phyloP scores from a whole-genome alignment of 2,329 filamentous ascomycete genomes.

The Myriosclerotinia scirpicola region DNA sequence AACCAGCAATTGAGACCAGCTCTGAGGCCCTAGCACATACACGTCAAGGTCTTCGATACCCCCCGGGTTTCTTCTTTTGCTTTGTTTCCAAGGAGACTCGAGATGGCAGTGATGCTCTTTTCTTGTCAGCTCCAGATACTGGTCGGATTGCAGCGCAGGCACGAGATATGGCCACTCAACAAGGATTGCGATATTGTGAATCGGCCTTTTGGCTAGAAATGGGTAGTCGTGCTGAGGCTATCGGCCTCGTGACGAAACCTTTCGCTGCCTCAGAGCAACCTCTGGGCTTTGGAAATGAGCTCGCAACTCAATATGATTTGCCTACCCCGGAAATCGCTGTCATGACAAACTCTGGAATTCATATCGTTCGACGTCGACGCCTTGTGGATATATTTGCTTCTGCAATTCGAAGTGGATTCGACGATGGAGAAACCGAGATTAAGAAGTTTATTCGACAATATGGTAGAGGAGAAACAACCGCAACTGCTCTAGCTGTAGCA shows the following conservation, averaged over 20 bases:
- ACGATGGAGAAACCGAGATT: slow-evolving; percentile 79
- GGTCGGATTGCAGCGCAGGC: slow-evolving; percentile 69
- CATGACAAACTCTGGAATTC: slow-evolving; percentile 86
- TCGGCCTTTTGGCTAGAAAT: slow-evolving; percentile 78
- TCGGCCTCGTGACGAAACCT: slow-evolving; percentile 72
- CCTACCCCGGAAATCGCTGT: slow-evolving; percentile 81
- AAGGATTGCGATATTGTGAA: slow-evolving; percentile 61
- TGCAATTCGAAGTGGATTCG: slow-evolving; percentile 70
- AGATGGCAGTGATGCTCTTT: slow-evolving; percentile 66
- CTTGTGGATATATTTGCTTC: slow-evolving; percentile 91
- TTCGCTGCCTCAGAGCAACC: slow-evolving; percentile 69
- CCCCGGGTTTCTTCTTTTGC: slow-evolving; percentile 89
- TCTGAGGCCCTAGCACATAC: slow-evolving; percentile 52
- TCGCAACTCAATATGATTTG: slow-evolving; percentile 93
- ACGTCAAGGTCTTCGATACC: slow-evolving; percentile 60
- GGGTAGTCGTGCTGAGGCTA: slow-evolving; percentile 70
- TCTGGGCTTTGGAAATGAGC: slow-evolving; percentile 86
- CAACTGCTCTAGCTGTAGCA: slow-evolving; percentile 88
- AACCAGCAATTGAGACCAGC: slow-evolving; percentile 40
- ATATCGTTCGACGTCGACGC: slow-evolving; percentile 78
- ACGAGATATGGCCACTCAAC: slow-evolving; percentile 42
- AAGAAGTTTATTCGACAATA: slow-evolving; percentile 83
- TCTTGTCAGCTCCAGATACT: slow-evolving; percentile 84
- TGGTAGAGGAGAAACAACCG: slow-evolving; percentile 83
- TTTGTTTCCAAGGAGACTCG: slow-evolving; percentile 66